Evolutionary conservation across 2,329 filamentous ascomycete genomes (phyloP), one percentile per base, ranked within the genome.

Genomic region (Macrophomina phaseolina): DNA sequence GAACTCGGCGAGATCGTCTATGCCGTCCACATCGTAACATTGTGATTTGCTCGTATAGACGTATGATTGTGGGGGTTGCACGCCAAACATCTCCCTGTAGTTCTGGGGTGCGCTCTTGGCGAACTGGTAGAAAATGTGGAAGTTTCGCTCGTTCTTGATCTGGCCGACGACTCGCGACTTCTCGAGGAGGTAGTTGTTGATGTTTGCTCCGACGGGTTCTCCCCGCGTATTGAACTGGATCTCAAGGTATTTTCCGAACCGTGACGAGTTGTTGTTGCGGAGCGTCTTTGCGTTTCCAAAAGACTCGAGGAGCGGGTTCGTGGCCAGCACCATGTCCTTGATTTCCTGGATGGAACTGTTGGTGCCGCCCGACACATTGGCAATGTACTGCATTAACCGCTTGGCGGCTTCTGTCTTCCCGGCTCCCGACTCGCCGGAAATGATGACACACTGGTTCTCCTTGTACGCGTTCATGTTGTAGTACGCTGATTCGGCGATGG

Each of bases 391-490:
- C 94, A 99, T 99, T 75, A 99, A 91, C 74, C 94, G 91, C 86
- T 99, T 98, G 68, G 95, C 95, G 5, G 95, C 95, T 81, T 99
- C 95, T 14, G 95, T 99, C 85, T 99, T 99, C 78, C 95, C 95
- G 40, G 95, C 95, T 77, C 95, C 95, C 2, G 95, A 98, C 82
- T 99, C 95, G 77, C 95, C 95, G 4, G 95, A 98, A 73, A 99
- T 99, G 80, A 99, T 99, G 72, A 99, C 94, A 82, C 95, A 98
- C 80, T 99, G 95, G 82, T 98, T 98, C 73, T 98, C 95, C 76
- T 93, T 93, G 85, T 99, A 99, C 55, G 94, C 94, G 80, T 98
- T 98, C 95, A 99, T 98, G 84, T 99, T 98, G 84, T 98, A 98
- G 84, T 99, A 99, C 65, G 94, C 81, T 7, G 94, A 91, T 81